A percentile compares a stretch with the other conserved stretches of the same genome.
Conservation (phyloP, 139 green algal genomes). For the Asterochloris erici region DNA sequence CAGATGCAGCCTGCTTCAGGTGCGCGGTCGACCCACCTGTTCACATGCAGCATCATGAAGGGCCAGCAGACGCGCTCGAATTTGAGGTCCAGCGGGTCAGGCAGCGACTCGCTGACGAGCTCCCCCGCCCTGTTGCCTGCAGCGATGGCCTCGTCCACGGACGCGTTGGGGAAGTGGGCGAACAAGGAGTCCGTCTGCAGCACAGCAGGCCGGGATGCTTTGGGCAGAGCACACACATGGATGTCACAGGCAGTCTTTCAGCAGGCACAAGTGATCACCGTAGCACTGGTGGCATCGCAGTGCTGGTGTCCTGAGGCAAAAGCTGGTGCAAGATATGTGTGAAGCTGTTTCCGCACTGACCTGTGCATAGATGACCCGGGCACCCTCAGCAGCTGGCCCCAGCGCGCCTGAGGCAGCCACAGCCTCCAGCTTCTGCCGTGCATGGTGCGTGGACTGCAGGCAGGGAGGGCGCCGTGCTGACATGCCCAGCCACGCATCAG, state of each 20-base stretch:
- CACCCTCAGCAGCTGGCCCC: conserved; percentile 24
- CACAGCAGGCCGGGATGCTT: too few relatives aligned
- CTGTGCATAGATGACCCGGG: conserved; percentile 62
- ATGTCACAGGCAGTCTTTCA: too few relatives aligned
- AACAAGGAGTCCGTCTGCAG: conserved; percentile 72
- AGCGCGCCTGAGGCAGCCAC: conserved; percentile 18
- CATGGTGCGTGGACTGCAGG: conserved; percentile 8
- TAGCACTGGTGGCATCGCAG: too few relatives aligned
- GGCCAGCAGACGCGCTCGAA: conserved; percentile 60
- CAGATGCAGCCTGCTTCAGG: too few relatives aligned
- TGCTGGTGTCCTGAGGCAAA: too few relatives aligned
- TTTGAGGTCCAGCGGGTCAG: conserved; percentile 61
- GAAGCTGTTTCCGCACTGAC: too few relatives aligned
- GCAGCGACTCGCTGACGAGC: conserved; percentile 45
- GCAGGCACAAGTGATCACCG: too few relatives aligned
- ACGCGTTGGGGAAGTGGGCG: conserved; percentile 23
- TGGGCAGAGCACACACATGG: too few relatives aligned
- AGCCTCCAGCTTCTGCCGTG: conserved; percentile 3
- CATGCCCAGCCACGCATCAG: too few relatives aligned
- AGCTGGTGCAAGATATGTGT: too few relatives aligned
- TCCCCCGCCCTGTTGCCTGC: conserved; percentile 18
- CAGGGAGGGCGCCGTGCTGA: background rate
- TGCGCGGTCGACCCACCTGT: conserved; percentile 35
- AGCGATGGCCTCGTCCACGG: background rate
- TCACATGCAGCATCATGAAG: conserved; percentile 83